A percentile compares a stretch with the other conserved stretches of the same genome.
Evolutionary conservation across 345 rosid genomes (phyloP).

Genomic region (Streptanthus diversifolius): DNA sequence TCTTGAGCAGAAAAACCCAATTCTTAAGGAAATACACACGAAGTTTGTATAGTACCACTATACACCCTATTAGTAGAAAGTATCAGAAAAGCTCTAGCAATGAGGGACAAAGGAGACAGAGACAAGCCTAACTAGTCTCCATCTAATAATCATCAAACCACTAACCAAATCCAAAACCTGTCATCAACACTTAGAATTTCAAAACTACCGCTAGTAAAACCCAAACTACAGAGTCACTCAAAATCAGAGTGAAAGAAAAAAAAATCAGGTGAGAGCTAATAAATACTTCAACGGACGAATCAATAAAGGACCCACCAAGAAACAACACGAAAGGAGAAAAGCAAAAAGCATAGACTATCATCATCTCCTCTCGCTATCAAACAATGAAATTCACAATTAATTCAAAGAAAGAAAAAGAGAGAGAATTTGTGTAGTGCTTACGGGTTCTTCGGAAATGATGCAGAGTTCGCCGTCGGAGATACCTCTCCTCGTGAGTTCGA

Average conservation of each 20-base stretch:
- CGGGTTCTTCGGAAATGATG: slow-evolving; percentile 90
- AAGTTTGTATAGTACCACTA: neutral
- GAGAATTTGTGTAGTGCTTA: slow-evolving; percentile 25
- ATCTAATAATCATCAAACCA: neutral
- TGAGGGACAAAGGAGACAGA: neutral
- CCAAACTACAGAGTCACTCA: neutral
- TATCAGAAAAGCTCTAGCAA: neutral
- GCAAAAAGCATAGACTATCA: neutral
- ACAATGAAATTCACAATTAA: neutral
- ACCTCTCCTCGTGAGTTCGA: slow-evolving; percentile 79
- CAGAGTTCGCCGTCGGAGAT: slow-evolving; percentile 85
- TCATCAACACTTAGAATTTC: neutral
- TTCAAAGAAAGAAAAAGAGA: neutral
- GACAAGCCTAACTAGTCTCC: neutral
- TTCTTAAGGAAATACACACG: neutral
- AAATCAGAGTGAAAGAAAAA: neutral
- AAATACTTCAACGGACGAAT: neutral
- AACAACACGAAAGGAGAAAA: neutral
- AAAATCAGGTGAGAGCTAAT: neutral
- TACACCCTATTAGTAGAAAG: neutral
- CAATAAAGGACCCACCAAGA: neutral
- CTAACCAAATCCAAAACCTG: neutral
- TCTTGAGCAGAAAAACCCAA: neutral
- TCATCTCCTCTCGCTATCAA: neutral
- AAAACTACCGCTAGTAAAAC: neutral